phyloP scores from a whole-genome alignment of 73 alveolate species.

The Paraurostyla sp. region DNA sequence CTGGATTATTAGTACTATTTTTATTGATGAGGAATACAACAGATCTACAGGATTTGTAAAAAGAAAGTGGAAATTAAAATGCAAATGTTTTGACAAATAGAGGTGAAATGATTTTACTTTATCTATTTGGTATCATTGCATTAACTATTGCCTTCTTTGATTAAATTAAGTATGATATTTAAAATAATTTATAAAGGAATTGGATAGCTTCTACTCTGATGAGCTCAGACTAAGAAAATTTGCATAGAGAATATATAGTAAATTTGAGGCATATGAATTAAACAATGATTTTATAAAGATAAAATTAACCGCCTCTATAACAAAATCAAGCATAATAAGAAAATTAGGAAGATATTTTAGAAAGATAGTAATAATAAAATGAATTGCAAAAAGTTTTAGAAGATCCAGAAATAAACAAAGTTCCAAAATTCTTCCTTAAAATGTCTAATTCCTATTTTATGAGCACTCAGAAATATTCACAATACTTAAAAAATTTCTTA shows the following conservation, averaged over 20 bases:
- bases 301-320: not conserved
- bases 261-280: not conserved
- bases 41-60: not conserved
- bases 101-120: conserved; percentile 16
- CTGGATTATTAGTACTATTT: conserved; percentile 8
- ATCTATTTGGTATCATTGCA: conserved; percentile 25
- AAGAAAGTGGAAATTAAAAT: not conserved
- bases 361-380: not conserved
- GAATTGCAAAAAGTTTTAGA: not conserved
- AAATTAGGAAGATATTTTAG: not conserved
- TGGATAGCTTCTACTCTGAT: not conserved
- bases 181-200: not conserved
- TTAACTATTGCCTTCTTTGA: conserved; percentile 21
- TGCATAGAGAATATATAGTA: not conserved
- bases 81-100: not conserved
- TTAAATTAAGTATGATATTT: not conserved
- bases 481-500: conserved; percentile 8
- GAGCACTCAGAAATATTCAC: conserved; percentile 24
- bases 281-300: not conserved
- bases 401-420: conserved; percentile 29
- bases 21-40: conserved; percentile 13
- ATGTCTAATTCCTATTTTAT: conserved; percentile 39
- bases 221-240: not conserved
- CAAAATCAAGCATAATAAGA: not conserved
- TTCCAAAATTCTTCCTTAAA: conserved; percentile 43